A percentile compares a stretch with the other conserved stretches of the same genome.
These are phyloP conservation scores for Leishmania martiniquensis DNA, from an alignment of 208 protist species.

Conservation along the genomic window DNA sequence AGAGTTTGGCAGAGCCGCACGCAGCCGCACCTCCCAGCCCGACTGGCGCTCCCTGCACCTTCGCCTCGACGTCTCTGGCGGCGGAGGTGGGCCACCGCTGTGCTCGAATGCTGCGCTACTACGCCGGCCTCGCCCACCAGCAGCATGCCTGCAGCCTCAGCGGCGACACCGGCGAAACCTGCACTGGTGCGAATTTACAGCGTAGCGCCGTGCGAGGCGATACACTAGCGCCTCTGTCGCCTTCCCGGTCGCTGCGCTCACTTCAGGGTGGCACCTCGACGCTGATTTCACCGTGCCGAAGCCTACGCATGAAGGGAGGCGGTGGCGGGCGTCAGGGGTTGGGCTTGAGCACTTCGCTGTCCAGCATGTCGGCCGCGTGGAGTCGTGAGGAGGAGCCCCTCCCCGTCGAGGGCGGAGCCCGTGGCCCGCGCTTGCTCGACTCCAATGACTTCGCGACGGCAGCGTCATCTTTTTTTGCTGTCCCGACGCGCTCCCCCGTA, in stretches of 20 bases:
- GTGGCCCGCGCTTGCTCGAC: too few species aligned
- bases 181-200: background rate
- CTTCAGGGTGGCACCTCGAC: background rate
- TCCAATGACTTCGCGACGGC: background rate
- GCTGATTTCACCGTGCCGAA: background rate
- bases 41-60: background rate
- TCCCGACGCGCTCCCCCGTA: background rate
- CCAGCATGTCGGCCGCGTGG: slow-evolving; percentile 31
- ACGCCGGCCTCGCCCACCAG: slow-evolving; percentile 13
- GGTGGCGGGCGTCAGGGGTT: background rate
- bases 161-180: background rate
- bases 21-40: background rate
- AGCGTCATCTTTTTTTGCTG: slow-evolving; percentile 3
- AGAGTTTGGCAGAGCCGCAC: background rate
- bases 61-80: background rate
- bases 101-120: slow-evolving; percentile 28
- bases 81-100: slow-evolving; percentile 15
- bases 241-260: slow-evolving; percentile 6
- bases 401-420: background rate
- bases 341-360: slow-evolving; percentile 15
- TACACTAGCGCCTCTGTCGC: background rate
- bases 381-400: slow-evolving; percentile 22
- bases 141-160: background rate
- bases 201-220: background rate
- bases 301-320: background rate